These are phyloP conservation scores for Microdochium bolleyi DNA, from an alignment of 2,329 filamentous ascomycete species.

Conservation along the genomic window DNA sequence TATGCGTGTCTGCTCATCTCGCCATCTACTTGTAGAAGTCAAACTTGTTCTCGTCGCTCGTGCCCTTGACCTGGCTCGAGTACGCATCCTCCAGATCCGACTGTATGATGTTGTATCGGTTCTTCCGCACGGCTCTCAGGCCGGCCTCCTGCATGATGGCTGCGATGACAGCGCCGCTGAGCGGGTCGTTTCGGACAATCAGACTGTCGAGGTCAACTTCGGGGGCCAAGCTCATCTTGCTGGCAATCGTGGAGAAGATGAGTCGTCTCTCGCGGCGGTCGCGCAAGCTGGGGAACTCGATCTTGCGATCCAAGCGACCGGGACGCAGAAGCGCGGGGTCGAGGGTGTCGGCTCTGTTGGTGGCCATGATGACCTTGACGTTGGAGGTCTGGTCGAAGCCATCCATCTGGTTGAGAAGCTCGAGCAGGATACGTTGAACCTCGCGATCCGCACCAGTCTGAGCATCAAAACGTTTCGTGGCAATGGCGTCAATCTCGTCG, in stretches of 20 bases:
- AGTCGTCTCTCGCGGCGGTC: constrained; percentile 91
- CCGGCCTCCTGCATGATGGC: constrained; percentile 99
- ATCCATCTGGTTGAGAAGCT: constrained; percentile 99
- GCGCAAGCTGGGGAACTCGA: constrained; percentile 92
- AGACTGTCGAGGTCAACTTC: constrained; percentile 95
- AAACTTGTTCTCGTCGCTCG: constrained; percentile 62
- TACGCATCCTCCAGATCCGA: constrained; percentile 95
- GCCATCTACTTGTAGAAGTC: constrained; percentile 76
- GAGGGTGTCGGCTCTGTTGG: constrained; percentile 93
- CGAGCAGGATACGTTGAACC: constrained; percentile 95
- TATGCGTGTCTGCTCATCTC: too few species aligned
- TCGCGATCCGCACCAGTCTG: constrained; percentile 97
- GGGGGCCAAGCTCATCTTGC: constrained; percentile 94
- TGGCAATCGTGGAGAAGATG: constrained; percentile 95
- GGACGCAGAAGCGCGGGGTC: constrained; percentile 92
- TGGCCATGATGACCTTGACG: constrained; percentile 99
- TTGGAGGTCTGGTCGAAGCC: constrained; percentile 98
- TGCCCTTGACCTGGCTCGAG: constrained; percentile 87
- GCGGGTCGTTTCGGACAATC: constrained; percentile 92
- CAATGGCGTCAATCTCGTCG: constrained; percentile 97
- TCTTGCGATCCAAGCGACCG: constrained; percentile 93
- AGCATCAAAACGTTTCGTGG: constrained; percentile 97
- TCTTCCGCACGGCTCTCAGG: constrained; percentile 88
- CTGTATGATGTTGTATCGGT: constrained; percentile 99
- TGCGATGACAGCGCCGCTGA: constrained; percentile 92